These are phyloP conservation scores for Xylaria nigripes DNA, from an alignment of 495 filamentous ascomycete species.

Conservation along the genomic window DNA sequence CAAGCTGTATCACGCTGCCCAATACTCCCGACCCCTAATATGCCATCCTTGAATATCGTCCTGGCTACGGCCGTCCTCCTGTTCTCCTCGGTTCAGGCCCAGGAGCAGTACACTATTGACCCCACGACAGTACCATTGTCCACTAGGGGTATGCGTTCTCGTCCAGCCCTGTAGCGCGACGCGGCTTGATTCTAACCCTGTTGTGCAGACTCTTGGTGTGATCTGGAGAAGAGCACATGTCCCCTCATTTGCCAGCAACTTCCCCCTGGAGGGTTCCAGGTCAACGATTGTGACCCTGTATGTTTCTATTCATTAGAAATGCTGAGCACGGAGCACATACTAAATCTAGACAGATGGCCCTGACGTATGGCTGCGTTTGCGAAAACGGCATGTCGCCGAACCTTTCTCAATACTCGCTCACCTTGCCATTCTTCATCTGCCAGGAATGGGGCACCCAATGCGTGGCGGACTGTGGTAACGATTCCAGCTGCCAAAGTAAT, in stretches of 20 bases:
- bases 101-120: slow-evolving; percentile 41
- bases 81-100: slow-evolving; percentile 32
- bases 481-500: slow-evolving; percentile 50
- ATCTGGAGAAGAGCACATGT: slow-evolving; percentile 56
- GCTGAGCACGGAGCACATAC: not conserved
- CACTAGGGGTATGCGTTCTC: slow-evolving; percentile 30
- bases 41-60: slow-evolving; percentile 40
- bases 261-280: slow-evolving; percentile 38
- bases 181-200: slow-evolving; percentile 17
- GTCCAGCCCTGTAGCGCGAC: not conserved
- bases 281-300: slow-evolving; percentile 68
- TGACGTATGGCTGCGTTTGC: slow-evolving; percentile 70
- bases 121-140: slow-evolving; percentile 20
- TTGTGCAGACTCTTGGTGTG: slow-evolving; percentile 58
- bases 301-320: not conserved
- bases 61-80: slow-evolving; percentile 40
- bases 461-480: slow-evolving; percentile 48
- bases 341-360: slow-evolving; percentile 44
- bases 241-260: slow-evolving; percentile 73
- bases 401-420: slow-evolving; percentile 72
- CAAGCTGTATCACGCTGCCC: not conserved
- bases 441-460: slow-evolving; percentile 64
- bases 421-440: slow-evolving; percentile 80
- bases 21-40: slow-evolving; percentile 16
- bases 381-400: slow-evolving; percentile 64